A percentile compares a stretch with the other conserved stretches of the same genome.
These are phyloP conservation scores for Pichia sp. DNA, from an alignment of 1,139 yeast species.

Conservation along the genomic window DNA sequence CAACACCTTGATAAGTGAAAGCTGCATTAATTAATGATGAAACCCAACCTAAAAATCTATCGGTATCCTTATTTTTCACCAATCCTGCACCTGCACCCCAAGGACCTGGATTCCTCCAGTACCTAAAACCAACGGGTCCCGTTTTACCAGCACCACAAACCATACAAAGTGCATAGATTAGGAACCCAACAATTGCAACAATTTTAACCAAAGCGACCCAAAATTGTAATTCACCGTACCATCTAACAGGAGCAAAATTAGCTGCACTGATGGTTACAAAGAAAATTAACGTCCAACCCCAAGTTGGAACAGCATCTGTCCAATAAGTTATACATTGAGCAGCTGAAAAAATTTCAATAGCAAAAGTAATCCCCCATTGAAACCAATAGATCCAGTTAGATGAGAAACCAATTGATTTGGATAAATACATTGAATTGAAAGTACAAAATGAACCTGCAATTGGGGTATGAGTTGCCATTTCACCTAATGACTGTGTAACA, in stretches of 20 bases:
- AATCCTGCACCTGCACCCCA: conserved; percentile 52
- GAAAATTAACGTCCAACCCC: conserved; percentile 72
- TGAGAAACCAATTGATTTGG: conserved; percentile 70
- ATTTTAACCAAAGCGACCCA: conserved; percentile 60
- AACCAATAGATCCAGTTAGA: conserved; percentile 85
- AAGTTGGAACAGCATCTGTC: conserved; percentile 66
- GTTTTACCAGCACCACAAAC: conserved; percentile 40
- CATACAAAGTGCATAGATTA: conserved; percentile 39
- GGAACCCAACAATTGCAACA: conserved; percentile 44
- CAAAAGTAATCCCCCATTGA: conserved; percentile 79
- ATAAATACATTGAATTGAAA: conserved; percentile 52
- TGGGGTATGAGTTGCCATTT: conserved; percentile 74
- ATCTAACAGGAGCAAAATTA: conserved; percentile 56
- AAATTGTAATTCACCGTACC: conserved; percentile 62
- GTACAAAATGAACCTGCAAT: conserved; percentile 61
- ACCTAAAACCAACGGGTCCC: conserved; percentile 69
- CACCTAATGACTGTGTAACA: conserved; percentile 67
- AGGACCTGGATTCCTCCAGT: conserved; percentile 92
- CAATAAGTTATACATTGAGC: conserved; percentile 68
- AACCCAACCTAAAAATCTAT: conserved; percentile 57
- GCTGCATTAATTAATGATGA: conserved; percentile 53
- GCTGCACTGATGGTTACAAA: conserved; percentile 44
- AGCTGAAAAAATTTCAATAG: conserved; percentile 72
- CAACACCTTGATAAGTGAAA: conserved; percentile 75
- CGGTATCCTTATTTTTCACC: conserved; percentile 41